A percentile compares a stretch with the other conserved stretches of the same genome.
These are phyloP conservation scores for Sugiyamaella neomexicana DNA, from an alignment of 1,139 yeast genomes.

Conservation along the genomic window DNA sequence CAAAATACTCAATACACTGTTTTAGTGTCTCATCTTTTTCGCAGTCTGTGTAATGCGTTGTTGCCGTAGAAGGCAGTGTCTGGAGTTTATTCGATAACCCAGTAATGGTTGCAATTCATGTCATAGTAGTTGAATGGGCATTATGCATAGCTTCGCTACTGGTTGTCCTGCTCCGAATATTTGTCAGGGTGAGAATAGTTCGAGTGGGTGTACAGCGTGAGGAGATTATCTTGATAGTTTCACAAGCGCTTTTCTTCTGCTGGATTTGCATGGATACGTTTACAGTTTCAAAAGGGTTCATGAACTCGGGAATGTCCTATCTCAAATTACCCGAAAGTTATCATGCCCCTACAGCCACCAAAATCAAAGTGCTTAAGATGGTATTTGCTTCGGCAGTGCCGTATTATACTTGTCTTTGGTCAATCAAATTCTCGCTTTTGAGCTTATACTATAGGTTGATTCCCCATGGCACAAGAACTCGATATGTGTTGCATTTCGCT, in stretches of 20 bases:
- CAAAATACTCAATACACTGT: no score
- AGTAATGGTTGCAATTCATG: slow-evolving; percentile 6
- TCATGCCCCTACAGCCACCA: slow-evolving; percentile 25
- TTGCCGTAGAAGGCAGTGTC: no score
- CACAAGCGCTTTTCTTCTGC: slow-evolving; percentile 32
- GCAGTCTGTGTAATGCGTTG: no score
- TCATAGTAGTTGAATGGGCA: slow-evolving; percentile 33
- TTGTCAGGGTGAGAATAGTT: slow-evolving; percentile 31
- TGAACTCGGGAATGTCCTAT: slow-evolving; percentile 34
- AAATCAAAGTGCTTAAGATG: slow-evolving; percentile 31
- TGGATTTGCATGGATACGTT: slow-evolving; percentile 37
- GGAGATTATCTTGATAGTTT: slow-evolving; percentile 32
- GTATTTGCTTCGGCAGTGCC: slow-evolving; percentile 36
- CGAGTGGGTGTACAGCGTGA: slow-evolving; percentile 35
- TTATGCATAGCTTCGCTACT: slow-evolving; percentile 28
- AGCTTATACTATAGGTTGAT: slow-evolving; percentile 36
- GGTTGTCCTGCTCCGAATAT: slow-evolving; percentile 30
- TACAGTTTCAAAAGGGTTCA: slow-evolving; percentile 33
- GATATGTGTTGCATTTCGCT: slow-evolving; percentile 30
- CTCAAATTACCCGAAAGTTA: slow-evolving; percentile 20
- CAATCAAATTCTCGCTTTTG: slow-evolving; percentile 36
- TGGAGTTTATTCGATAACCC: background rate
- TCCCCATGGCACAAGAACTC: slow-evolving; percentile 32
- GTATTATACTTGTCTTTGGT: slow-evolving; percentile 36
- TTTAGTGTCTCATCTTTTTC: no score